Evolutionary conservation across 257 asterid species (phyloP), one percentile per base, ranked within the genome.

Genomic region (Misopates orontium): DNA sequence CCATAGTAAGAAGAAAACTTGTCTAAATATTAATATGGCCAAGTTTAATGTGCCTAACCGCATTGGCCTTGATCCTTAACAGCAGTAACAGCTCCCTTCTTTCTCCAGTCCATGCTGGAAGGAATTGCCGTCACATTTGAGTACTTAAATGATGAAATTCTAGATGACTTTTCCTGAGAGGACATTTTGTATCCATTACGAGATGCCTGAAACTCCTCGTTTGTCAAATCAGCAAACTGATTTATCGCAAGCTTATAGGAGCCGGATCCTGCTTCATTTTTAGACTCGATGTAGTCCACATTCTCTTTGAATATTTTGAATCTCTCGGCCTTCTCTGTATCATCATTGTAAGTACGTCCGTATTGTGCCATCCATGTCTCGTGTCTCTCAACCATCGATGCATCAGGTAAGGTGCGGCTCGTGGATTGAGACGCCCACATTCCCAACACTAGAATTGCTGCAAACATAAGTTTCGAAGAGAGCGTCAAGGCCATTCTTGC

Each of bases 301-400:
- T 79, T 81, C 22, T 56, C 57, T 66, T 64, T 70, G 78, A 81
- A 84, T 60, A 81, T 79, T 0, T 54, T 22, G 67, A 68, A 81
- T 56, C 85, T 67, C 47, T 12, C 28, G 4, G 68, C 68, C 77
- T n/a, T n/a, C 67, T 84, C 85, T 0, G 56, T 51, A 0, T 57
- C 71, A n/a, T 74, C 83, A n/a, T 67, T 77, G 67, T 84, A 84
- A 0, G 64, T 72, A 12, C 85, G 83, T 4, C 78, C 83, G 44
- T 71, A 49, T 22, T 31, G 68, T 11, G 64, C 50, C 78, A 78
- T 78, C 85, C 85, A 84, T 1, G 36, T 17, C 50, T 81, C 80
- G 56, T 81, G 79, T 48, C 39, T 74, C 57, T 75, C 73, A 0
- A 53, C 57, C 68, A 78, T 67, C 0, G 77, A 60, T 10, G 67